Base-by-base conservation (phyloP, 495 filamentous ascomycete genomes). In the Penicillium atrosanguineum region DNA sequence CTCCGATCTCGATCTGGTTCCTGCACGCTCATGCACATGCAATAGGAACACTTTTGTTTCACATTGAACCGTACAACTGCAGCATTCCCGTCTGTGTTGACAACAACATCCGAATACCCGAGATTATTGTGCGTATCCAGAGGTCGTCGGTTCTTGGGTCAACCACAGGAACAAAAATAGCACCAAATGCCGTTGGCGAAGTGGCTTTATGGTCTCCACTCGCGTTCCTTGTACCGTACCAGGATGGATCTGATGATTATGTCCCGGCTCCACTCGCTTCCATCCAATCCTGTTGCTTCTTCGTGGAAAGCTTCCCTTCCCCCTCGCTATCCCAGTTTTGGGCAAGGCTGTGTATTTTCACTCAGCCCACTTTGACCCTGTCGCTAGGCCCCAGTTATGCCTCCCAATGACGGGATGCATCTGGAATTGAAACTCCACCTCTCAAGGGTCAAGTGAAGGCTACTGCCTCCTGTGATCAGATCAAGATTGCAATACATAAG, bases 151-250 rank as follows among this genome's bases (percentile, higher is more conserved):
- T 44, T 18, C 26, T 23, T 50, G 53, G 59, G 42, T 52, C 50
- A 50, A 46, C 23, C 45, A 50, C 7, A 14, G 5, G 45, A 36
- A 55, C 44, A 57, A 50, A 62, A 62, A 62, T 55, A 62, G 44
- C 26, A 16, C 16, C 4, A 18, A 19, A 18, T 50, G 4, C 46
- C 36, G 52, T 62, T 65, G 62, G 62, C 20, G 20, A 39, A 50
- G 14, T 9, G n/a, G 36, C 23, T 23, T 37, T 29, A 31, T 16
- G 4, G 44, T 36, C 45, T 46, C 55, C 48, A 58, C 59, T 44
- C 26, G 11, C 38, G 9, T 34, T 34, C 19, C 34, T 42, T 46
- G 48, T 44, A 20, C 20, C 43, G 34, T 43, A n/a, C n/a, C n/a
- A n/a, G n/a, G 44, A 54, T 60, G 49, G 53, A 21, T 52, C 31